Evolutionary conservation across 768 basidiomycete genomes (phyloP).

Genomic region (Suillus americanus): DNA sequence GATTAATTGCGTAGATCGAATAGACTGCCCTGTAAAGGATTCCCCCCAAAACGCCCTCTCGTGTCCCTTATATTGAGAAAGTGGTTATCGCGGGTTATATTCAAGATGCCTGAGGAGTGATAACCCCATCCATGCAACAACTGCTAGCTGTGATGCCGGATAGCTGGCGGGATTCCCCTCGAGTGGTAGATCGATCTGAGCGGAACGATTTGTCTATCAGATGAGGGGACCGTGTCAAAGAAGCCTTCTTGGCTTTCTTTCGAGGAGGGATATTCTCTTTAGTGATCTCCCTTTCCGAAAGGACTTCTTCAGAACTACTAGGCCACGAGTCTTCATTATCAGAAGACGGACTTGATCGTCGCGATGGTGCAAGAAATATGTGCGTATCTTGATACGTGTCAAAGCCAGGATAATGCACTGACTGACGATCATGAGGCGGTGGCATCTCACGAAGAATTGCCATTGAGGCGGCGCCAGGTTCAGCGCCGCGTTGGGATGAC

Average conservation of each 20-base stretch:
- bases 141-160: not conserved
- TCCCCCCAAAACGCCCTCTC: not conserved
- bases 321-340: not conserved
- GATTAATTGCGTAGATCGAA: not conserved
- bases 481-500: conserved; percentile 16
- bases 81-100: not conserved
- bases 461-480: conserved; percentile 19
- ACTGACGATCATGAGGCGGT: conserved; percentile 47
- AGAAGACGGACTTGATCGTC: conserved; percentile 3
- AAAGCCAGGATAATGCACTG: conserved; percentile 70
- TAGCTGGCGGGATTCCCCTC: not conserved
- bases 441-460: conserved; percentile 39
- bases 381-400: conserved; percentile 49
- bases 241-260: conserved; percentile 43
- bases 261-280: conserved; percentile 63
- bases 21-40: not conserved
- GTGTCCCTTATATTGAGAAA: not conserved
- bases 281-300: conserved; percentile 36
- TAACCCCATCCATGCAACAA: not conserved
- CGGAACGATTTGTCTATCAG: not conserved
- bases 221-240: not conserved
- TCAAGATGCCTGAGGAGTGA: not conserved
- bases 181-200: not conserved
- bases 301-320: conserved; percentile 10
- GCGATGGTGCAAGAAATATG: conserved; percentile 12